Conservation (phyloP, 352 stramenopile species). For the Globisporangium paddicum region DNA sequence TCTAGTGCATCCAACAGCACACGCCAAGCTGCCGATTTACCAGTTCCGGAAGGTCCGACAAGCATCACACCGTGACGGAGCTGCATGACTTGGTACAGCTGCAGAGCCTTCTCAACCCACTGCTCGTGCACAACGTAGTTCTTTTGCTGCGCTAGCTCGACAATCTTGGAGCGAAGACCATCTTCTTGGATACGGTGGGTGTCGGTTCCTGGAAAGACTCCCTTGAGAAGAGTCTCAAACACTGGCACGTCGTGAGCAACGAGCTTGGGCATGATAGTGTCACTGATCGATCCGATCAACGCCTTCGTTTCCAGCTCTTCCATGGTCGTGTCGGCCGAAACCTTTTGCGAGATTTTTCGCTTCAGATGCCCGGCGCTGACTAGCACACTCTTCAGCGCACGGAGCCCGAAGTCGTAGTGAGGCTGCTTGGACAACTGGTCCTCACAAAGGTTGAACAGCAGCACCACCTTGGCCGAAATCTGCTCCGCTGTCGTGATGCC, state of each 20-base stretch:
- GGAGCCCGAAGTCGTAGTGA: conserved; percentile 99
- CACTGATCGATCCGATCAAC: conserved; percentile 97
- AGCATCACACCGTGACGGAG: conserved; percentile 99
- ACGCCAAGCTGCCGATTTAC: conserved; percentile 95
- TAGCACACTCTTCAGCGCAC: conserved; percentile 98
- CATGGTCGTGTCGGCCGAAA: conserved; percentile 26
- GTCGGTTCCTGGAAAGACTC: conserved; percentile 95
- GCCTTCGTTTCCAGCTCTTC: conserved; percentile 91
- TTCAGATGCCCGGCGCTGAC: conserved; percentile 98
- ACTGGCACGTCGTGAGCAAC: conserved; percentile 96
- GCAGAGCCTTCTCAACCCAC: conserved; percentile 98
- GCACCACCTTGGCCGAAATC: conserved; percentile 96
- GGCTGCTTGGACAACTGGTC: conserved; percentile 97
- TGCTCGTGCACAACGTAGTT: conserved; percentile 85
- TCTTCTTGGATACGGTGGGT: conserved; percentile 86
- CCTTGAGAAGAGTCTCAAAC: conserved; percentile 95
- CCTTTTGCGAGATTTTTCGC: conserved; percentile 77
- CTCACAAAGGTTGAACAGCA: conserved; percentile 98
- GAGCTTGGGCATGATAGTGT: conserved; percentile 99
- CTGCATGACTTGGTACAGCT: conserved; percentile 97
- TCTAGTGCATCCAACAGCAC: conserved; percentile 94
- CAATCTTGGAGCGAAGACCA: conserved; percentile 82
- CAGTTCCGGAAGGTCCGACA: conserved; percentile 95
- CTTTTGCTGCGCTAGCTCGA: conserved; percentile 89
- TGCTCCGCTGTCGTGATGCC: conserved; percentile 98